These are phyloP conservation scores for Periconia sp. DNA, from an alignment of 2,329 filamentous ascomycete genomes.

Conservation along the genomic window DNA sequence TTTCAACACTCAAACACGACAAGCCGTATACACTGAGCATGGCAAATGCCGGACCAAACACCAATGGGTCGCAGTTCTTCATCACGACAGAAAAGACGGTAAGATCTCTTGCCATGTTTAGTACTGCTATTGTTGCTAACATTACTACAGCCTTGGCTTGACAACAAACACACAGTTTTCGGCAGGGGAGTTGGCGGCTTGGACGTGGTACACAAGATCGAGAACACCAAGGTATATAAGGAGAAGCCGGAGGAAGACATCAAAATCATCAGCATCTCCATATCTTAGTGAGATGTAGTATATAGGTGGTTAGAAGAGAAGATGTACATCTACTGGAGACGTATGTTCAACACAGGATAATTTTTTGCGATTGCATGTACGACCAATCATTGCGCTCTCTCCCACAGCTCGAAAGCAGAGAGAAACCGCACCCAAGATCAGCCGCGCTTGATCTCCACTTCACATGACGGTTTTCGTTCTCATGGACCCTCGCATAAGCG, in stretches of 20 bases:
- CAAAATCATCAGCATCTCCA: conserved; percentile 85
- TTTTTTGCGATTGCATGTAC: conserved; percentile 44
- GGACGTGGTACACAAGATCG: conserved; percentile 94
- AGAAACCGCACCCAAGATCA: conserved; percentile 63
- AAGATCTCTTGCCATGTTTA: conserved; percentile 41
- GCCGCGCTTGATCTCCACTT: conserved; percentile 56
- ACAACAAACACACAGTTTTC: conserved; percentile 96
- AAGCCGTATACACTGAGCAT: conserved; percentile 96
- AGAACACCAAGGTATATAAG: conserved; percentile 81
- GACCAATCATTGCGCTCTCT: conserved; percentile 63
- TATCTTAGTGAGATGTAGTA: conserved; percentile 21
- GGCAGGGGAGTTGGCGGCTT: conserved; percentile 86
- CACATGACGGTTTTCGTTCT: conserved; percentile 59
- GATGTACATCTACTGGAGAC: background rate
- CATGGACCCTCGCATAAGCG: conserved; percentile 51
- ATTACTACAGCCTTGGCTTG: conserved; percentile 74
- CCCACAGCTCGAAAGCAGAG: conserved; percentile 48
- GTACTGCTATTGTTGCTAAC: background rate
- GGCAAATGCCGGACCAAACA: conserved; percentile 95
- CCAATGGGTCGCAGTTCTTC: conserved; percentile 96
- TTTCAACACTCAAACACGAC: conserved; percentile 87
- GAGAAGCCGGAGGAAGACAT: conserved; percentile 98
- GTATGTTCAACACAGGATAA: too few species aligned
- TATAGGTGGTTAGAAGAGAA: background rate
- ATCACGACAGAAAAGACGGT: conserved; percentile 96